phyloP scores from a whole-genome alignment of 441 rosid species.

The Raphanus hybrid region DNA sequence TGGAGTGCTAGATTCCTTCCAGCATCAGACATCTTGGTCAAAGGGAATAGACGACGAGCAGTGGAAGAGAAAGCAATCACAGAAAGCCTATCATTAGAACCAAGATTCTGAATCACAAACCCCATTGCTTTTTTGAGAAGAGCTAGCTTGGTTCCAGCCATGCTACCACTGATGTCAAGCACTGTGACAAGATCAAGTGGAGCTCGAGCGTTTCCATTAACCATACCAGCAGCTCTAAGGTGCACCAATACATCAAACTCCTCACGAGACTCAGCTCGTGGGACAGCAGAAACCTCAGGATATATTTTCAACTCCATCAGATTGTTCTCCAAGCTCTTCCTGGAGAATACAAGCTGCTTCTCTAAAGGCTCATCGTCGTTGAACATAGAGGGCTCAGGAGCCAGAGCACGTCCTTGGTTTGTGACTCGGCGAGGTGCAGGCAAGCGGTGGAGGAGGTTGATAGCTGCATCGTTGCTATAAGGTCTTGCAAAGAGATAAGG shows the following conservation, averaged over 20 bases:
- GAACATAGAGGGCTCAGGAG: slow-evolving; percentile 76
- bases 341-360: slow-evolving; percentile 51
- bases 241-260: slow-evolving; percentile 78
- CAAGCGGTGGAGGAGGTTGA: slow-evolving; percentile 54
- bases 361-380: slow-evolving; percentile 82
- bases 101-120: slow-evolving; percentile 96
- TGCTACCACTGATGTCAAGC: slow-evolving; percentile 98
- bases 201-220: slow-evolving; percentile 55
- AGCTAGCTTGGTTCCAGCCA: slow-evolving; percentile 99
- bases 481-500: slow-evolving; percentile 56
- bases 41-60: slow-evolving; percentile 91
- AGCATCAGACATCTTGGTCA: slow-evolving; percentile 74
- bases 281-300: slow-evolving; percentile 77
- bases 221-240: slow-evolving; percentile 73
- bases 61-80: slow-evolving; percentile 97
- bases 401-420: slow-evolving; percentile 57
- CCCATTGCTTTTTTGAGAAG: slow-evolving; percentile 98
- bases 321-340: slow-evolving; percentile 44
- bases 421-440: slow-evolving; percentile 65
- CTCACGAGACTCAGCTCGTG: slow-evolving; percentile 53
- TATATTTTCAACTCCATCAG: slow-evolving; percentile 62
- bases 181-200: slow-evolving; percentile 92
- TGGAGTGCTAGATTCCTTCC: slow-evolving; percentile 88
- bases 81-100: slow-evolving; percentile 88
- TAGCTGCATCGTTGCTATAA: slow-evolving; percentile 53